Base-by-base conservation (phyloP, 2,329 filamentous ascomycete genomes). In the Ophiostoma piceae region DNA sequence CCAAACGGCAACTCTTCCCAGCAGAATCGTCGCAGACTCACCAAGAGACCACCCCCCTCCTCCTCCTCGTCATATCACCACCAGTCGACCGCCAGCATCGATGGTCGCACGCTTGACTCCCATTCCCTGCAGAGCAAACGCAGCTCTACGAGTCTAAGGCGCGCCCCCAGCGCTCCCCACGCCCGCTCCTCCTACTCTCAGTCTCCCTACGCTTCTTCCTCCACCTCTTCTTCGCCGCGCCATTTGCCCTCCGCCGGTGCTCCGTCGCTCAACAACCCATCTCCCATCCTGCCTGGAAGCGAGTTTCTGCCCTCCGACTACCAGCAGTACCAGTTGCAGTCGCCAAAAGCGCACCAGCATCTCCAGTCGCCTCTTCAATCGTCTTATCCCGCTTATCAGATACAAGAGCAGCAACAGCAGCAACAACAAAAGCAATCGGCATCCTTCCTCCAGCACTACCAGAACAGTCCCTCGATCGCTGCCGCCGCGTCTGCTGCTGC, bases 101-200 rank as follows among this genome's bases (percentile, higher is more conserved):
- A 86, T 81, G 80, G 81, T 80, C 79, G 80, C 70, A 68, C 69
- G 75, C 81, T 82, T 80, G 85, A 87, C 80, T 80, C 83, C 79
- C 81, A 81, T 75, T 87, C 84, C 74, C 79, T 88, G 75, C 82
- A 83, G 79, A 88, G 84, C 81, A 84, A 87, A 82, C 83, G 84
- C 79, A 89, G 86, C 84, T 87, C 86, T 74, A 83, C 84, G 76
- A 88, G 85, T 78, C 81, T 89, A 77, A 84, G 82, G 77, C 84
- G 85, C 77, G 82, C 85, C 77, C 86, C 87, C 74, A 87, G 85
- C 78, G 85, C 85, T 80, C 85, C 85, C 76, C 80, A 80, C 76
- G 78, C 79, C 75, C 81, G 81, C 72, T 81, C 80, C 70, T 80
- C 80, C 71, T 79, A 80, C 51, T 77, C 78, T 74, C 81, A 80